Evolutionary conservation across 306 rosid species (phyloP).

Genomic region (Cucumis cinereus): DNA sequence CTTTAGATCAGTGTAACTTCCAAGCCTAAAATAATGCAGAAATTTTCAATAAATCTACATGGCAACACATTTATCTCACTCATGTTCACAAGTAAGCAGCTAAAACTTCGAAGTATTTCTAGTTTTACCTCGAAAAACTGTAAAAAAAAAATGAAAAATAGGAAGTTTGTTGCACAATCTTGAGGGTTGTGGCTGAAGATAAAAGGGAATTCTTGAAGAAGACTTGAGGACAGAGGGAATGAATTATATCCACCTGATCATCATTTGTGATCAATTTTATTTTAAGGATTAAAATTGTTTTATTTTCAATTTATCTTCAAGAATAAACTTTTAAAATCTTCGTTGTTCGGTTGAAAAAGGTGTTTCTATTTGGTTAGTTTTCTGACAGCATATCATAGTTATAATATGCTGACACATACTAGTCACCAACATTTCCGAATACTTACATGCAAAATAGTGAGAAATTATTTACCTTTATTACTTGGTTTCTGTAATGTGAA

Average conservation of each 20-base stretch:
- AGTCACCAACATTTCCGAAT: not conserved
- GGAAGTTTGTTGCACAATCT: not conserved
- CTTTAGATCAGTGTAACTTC: conserved; percentile 62
- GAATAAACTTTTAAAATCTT: not conserved
- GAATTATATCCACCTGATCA: not conserved
- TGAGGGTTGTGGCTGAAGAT: not conserved
- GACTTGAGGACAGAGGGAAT: not conserved
- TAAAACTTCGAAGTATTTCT: not conserved
- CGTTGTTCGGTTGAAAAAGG: not conserved
- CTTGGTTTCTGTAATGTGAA: not conserved
- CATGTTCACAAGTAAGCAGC: not conserved
- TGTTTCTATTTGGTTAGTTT: not conserved
- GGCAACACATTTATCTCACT: not conserved
- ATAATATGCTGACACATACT: not conserved
- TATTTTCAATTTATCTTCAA: not conserved
- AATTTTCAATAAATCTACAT: not conserved
- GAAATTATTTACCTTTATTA: not conserved
- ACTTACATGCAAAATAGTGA: not conserved
- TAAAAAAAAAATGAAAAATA: not conserved
- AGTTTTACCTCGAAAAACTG: not conserved
- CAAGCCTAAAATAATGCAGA: conserved; percentile 42
- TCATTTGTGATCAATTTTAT: not conserved
- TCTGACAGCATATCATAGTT: not conserved
- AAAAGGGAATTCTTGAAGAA: not conserved
- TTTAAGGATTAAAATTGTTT: not conserved